Evolutionary conservation across 257 asterid genomes (phyloP).

Genomic region (Nicotiana knightiana): DNA sequence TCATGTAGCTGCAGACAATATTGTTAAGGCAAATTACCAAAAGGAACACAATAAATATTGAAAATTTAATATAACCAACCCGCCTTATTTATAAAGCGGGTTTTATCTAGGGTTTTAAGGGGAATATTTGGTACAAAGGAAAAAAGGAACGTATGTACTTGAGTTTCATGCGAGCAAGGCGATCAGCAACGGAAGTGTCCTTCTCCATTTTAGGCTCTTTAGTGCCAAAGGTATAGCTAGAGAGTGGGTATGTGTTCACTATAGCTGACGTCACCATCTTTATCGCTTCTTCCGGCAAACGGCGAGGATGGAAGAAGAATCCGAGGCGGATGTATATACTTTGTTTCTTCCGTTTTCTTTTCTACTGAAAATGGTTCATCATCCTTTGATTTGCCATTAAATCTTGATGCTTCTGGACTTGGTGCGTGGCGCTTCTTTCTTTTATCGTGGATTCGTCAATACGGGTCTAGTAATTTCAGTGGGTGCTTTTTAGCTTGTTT

Average conservation of each 20-base stretch:
- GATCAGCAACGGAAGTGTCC: constrained; percentile 82
- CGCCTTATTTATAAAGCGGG: not conserved
- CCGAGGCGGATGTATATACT: not conserved
- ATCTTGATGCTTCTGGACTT: no score
- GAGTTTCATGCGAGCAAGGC: constrained; percentile 92
- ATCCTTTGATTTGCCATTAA: no score
- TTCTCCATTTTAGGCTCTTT: constrained; percentile 90
- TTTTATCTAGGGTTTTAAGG: constrained; percentile 32
- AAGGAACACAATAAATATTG: not conserved
- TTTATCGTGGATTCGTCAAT: no score
- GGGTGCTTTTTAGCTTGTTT: no score
- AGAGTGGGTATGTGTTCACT: constrained; percentile 65
- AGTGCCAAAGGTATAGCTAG: constrained; percentile 78
- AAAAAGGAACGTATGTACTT: constrained; percentile 35
- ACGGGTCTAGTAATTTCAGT: no score
- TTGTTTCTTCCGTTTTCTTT: not conserved
- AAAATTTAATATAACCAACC: not conserved
- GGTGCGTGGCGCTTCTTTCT: no score
- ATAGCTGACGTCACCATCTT: constrained; percentile 56
- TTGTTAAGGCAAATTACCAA: not conserved
- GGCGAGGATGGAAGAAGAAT: not conserved
- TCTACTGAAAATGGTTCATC: not conserved
- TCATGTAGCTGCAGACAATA: constrained; percentile 62
- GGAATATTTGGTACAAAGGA: not conserved
- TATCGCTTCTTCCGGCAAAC: not conserved